phyloP scores from a whole-genome alignment of 2,329 filamentous ascomycete species.

The Penicillium sp. region DNA sequence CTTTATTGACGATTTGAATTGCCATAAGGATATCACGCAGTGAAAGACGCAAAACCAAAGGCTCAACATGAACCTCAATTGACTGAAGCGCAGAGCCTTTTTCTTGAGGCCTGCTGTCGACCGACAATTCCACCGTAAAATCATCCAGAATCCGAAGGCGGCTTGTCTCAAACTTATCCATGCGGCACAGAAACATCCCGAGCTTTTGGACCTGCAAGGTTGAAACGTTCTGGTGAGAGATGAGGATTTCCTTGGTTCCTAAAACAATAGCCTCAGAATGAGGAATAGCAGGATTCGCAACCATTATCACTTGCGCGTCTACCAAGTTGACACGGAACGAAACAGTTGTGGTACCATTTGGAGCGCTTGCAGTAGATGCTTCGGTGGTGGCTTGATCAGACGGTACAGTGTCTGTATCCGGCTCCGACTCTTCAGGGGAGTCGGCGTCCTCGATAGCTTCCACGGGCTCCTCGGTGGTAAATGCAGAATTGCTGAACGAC shows the following conservation, averaged over 20 bases:
- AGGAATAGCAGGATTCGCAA: conserved; percentile 83
- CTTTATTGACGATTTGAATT: conserved; percentile 84
- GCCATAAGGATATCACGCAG: conserved; percentile 90
- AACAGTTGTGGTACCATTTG: conserved; percentile 58
- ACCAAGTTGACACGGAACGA: conserved; percentile 91
- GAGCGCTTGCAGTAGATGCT: conserved; percentile 27
- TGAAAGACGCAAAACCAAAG: conserved; percentile 81
- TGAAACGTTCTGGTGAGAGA: conserved; percentile 88
- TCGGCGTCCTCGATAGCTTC: conserved; percentile 28
- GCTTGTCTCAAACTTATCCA: conserved; percentile 93
- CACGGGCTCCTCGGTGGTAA: conserved; percentile 44
- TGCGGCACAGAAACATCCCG: conserved; percentile 96
- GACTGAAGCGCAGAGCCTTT: conserved; percentile 60
- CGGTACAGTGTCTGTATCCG: conserved; percentile 28
- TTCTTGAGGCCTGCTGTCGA: conserved; percentile 65
- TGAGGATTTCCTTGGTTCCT: conserved; percentile 83
- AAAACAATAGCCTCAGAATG: conserved; percentile 95
- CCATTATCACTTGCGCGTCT: conserved; percentile 91
- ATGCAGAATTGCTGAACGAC: conserved; percentile 68
- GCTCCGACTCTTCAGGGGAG: conserved; percentile 33
- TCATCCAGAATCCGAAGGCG: conserved; percentile 90
- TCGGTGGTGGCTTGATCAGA: conserved; percentile 23
- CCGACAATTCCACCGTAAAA: conserved; percentile 82
- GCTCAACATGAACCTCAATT: conserved; percentile 83
- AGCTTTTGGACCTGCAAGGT: conserved; percentile 90